These are phyloP conservation scores for Herpetomonas samuelpessoai DNA, from an alignment of 208 protist genomes.

Conservation along the genomic window DNA sequence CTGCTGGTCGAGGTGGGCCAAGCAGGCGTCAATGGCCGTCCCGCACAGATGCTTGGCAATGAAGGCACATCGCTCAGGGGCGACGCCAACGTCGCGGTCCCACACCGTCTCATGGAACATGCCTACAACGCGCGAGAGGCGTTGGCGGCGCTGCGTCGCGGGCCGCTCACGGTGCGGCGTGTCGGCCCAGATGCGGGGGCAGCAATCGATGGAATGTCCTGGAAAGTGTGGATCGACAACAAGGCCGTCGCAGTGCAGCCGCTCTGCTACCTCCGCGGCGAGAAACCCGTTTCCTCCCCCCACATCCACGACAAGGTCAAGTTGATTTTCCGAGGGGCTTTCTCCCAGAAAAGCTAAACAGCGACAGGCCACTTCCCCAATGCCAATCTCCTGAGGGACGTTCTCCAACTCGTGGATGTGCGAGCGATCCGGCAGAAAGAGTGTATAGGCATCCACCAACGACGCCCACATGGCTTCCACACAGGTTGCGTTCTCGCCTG, in stretches of 20 bases:
- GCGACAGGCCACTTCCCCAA: conserved; percentile 37
- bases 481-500: too few relatives aligned
- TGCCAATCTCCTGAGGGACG: conserved; percentile 63
- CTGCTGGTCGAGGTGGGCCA: conserved; percentile 46
- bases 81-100: conserved; percentile 26
- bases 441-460: conserved; percentile 50
- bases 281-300: conserved; percentile 83
- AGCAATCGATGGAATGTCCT: conserved; percentile 70
- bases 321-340: neutral
- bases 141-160: conserved; percentile 18
- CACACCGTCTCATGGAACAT: conserved; percentile 52
- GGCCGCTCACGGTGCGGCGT: conserved; percentile 29
- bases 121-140: conserved; percentile 32
- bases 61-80: conserved; percentile 36
- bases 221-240: conserved; percentile 76
- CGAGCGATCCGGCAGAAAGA: conserved; percentile 50
- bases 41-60: conserved; percentile 87
- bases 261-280: conserved; percentile 58
- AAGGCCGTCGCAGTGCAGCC: conserved; percentile 50
- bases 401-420: conserved; percentile 61
- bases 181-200: conserved; percentile 51
- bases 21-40: conserved; percentile 66
- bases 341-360: neutral
- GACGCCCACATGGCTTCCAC: conserved; percentile 16
- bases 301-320: conserved; percentile 62